A percentile compares a stretch with the other conserved stretches of the same genome.
Evolutionary conservation across 2,329 filamentous ascomycete species (phyloP).

Genomic region (Cordyceps javanica): DNA sequence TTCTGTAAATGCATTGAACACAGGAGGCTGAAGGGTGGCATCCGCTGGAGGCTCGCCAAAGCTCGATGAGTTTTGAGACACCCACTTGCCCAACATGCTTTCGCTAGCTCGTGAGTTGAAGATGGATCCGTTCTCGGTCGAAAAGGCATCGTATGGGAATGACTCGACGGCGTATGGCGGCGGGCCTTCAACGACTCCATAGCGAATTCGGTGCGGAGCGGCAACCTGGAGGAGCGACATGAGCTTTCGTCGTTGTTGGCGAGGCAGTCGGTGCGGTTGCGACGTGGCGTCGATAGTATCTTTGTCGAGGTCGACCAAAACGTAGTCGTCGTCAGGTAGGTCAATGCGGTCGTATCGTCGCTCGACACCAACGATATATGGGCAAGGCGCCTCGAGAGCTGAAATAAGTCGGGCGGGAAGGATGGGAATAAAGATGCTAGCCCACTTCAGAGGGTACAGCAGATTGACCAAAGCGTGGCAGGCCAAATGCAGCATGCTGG

Average conservation of each 20-base stretch:
- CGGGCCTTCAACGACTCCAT: conserved; percentile 79
- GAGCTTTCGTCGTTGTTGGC: conserved; percentile 85
- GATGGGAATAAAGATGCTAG: conserved; percentile 88
- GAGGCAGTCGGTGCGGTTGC: conserved; percentile 71
- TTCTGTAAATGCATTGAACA: conserved; percentile 89
- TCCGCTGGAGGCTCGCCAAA: conserved; percentile 61
- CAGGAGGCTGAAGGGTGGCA: conserved; percentile 50
- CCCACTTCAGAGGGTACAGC: conserved; percentile 87
- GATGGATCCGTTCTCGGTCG: conserved; percentile 74
- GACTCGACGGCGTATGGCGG: conserved; percentile 90
- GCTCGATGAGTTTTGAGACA: conserved; percentile 79
- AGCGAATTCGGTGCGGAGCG: conserved; percentile 82
- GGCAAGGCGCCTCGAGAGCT: conserved; percentile 88
- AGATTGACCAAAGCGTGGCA: conserved; percentile 81
- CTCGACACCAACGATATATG: conserved; percentile 95
- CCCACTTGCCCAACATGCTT: conserved; percentile 76
- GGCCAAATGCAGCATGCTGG: conserved; percentile 90
- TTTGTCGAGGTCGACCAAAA: conserved; percentile 87
- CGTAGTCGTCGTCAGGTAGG: conserved; percentile 90
- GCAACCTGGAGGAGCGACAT: conserved; percentile 81
- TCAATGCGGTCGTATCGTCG: conserved; percentile 80
- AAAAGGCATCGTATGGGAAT: conserved; percentile 84
- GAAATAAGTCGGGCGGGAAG: conserved; percentile 82
- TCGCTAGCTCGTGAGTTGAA: conserved; percentile 67
- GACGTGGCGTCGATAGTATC: conserved; percentile 83